Percentiles rank a stretch among this genome's conserved stretches.
Conservation (phyloP, 192 early-diverging fungal genomes). For the Backusella mclennaniae region DNA sequence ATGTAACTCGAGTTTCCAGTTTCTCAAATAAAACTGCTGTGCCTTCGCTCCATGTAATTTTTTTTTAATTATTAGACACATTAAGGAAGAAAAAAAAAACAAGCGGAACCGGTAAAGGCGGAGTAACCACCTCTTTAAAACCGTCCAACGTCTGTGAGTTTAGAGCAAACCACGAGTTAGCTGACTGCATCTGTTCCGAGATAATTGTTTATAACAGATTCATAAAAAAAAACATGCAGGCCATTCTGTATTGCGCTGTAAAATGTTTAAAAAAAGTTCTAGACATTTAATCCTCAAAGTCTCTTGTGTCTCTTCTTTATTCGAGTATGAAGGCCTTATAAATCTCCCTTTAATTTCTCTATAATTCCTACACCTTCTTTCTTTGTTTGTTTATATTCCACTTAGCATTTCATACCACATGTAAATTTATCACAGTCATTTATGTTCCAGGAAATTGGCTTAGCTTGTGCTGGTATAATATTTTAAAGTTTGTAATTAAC, state of each 20-base stretch:
- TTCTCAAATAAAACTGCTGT: no score
- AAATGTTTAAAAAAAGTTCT: not conserved
- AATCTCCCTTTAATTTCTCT: not conserved
- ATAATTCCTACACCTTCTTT: not conserved
- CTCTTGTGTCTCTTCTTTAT: not conserved
- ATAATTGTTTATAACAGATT: not conserved
- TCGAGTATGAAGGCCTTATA: not conserved
- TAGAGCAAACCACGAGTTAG: not conserved
- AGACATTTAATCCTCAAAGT: not conserved
- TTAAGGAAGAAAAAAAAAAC: not conserved
- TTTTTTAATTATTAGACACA: no score
- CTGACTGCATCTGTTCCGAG: not conserved
- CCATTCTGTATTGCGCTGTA: not conserved
- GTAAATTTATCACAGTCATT: not conserved
- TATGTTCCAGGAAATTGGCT: not conserved
- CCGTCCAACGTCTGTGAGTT: not conserved
- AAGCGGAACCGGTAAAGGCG: not conserved
- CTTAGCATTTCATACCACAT: not conserved
- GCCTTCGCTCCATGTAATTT: no score
- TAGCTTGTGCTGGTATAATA: not conserved
- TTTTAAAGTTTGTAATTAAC: slow-evolving; percentile 6
- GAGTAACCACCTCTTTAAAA: not conserved
- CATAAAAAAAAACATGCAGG: not conserved
- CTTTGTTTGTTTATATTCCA: not conserved
- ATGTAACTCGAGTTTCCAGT: no score